phyloP scores from a whole-genome alignment of 2,329 filamentous ascomycete genomes.

The Beauveria medogensis region DNA sequence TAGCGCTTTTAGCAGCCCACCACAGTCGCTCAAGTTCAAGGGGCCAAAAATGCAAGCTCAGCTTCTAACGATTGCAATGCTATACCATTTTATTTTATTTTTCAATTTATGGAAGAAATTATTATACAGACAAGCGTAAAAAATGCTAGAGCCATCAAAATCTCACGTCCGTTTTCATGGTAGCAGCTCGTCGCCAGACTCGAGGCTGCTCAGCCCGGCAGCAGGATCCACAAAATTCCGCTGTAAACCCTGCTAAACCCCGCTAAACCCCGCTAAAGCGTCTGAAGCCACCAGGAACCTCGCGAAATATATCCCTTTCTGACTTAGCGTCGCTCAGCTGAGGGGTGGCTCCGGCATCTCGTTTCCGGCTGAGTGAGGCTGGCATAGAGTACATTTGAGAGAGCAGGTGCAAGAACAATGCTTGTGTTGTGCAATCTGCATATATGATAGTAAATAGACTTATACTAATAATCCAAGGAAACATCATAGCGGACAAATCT shows the following conservation, averaged over 20 bases:
- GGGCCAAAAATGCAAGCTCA: no score
- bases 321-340: not conserved
- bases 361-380: not conserved
- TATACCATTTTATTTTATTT: no score
- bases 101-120: no score
- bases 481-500: not conserved
- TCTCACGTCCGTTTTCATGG: not conserved
- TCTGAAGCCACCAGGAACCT: not conserved
- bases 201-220: not conserved
- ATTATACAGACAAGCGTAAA: fast-evolving
- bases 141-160: not conserved
- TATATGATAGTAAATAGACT: not conserved
- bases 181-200: not conserved
- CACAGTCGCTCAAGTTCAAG: no score
- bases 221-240: not conserved
- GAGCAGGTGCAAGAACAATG: no score
- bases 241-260: not conserved
- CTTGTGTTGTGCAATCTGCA: no score
- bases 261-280: not conserved
- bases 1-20: no score
- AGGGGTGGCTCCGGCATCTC: not conserved
- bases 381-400: no score
- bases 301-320: not conserved
- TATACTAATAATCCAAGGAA: not conserved
- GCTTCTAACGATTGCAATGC: no score